Evolutionary conservation across 305 asterid genomes (phyloP).

Genomic region (Coffea humblotiana): DNA sequence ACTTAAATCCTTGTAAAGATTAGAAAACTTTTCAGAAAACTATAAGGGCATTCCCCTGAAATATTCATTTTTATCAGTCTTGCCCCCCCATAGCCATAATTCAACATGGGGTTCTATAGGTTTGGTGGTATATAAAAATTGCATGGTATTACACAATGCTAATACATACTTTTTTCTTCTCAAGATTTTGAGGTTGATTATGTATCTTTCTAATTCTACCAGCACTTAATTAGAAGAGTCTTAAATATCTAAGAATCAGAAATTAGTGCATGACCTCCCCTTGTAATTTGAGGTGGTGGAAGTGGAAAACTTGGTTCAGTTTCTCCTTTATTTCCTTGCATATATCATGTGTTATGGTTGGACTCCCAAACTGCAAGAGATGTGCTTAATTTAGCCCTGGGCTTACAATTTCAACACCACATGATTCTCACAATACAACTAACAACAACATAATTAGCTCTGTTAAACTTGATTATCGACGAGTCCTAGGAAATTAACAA

Average conservation of each 20-base stretch:
- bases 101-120: no score
- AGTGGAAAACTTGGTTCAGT: not conserved
- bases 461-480: not conserved
- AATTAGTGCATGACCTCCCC: not conserved
- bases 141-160: no score
- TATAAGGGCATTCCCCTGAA: no score
- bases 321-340: not conserved
- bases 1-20: no score
- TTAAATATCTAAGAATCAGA: not conserved
- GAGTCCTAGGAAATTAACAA: not conserved
- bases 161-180: no score
- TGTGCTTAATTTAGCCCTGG: not conserved
- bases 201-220: not conserved
- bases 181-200: no score
- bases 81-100: no score
- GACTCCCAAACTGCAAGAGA: not conserved
- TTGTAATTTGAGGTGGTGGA: not conserved
- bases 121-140: no score
- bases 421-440: not conserved
- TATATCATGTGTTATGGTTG: not conserved
- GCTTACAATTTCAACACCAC: not conserved
- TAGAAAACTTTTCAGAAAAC: no score
- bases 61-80: no score
- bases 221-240: not conserved
- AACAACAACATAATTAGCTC: not conserved